Base-by-base conservation (phyloP, 176 grass and related monocot genomes). In the Hsuehochloa calcarea region DNA sequence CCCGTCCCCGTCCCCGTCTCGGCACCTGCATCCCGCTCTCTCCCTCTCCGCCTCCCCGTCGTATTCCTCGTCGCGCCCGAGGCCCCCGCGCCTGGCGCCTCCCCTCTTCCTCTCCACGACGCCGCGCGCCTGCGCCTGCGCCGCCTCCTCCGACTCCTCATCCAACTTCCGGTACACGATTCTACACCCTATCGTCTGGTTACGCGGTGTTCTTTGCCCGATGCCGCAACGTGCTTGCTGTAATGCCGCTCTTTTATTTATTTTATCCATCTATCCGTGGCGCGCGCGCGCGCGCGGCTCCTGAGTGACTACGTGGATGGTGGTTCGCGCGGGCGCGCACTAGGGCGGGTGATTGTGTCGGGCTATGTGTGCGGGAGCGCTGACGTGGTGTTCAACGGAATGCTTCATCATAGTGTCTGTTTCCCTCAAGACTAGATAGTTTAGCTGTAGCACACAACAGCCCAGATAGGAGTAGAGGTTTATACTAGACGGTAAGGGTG, bases 151-250 rank as follows among this genome's bases (percentile, higher is more conserved):
- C 29, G 75, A 40, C 60, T 79, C 79, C 65, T 40, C 75, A 3
- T 81, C 90, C 72, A 74, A n/a, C 11, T 86, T 70, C 50, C 60
- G 90, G 90, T 92, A 89, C 77, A 62, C 22, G 12, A 3, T 25
- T 52, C 50, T 10, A 49, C 14, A 23, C 47, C 15, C 15, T 35
- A 4, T 45, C 44, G 44, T 44, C 29, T 7, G 3, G 0, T 10
- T 55, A 19, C 49, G 0, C 9, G 3, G 22, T 1, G 12, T 3
- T 27, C 25, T 62, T 15, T n/a, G 44, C 1, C 3, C 7, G 27
- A 56, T 27, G 23, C 6, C 35, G 56, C 5, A 5, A 13, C 50
- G 22, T 37, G 6, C 15, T 85, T 60, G 3, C 25, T 31, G 44
- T 49, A 3, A 60, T 75, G 13, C 15, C 39, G 20, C 77, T 5